Percentiles rank a stretch among this genome's conserved stretches.
phyloP scores from a whole-genome alignment of 2,329 filamentous ascomycete genomes.

The Tolypocladium capitatum region DNA sequence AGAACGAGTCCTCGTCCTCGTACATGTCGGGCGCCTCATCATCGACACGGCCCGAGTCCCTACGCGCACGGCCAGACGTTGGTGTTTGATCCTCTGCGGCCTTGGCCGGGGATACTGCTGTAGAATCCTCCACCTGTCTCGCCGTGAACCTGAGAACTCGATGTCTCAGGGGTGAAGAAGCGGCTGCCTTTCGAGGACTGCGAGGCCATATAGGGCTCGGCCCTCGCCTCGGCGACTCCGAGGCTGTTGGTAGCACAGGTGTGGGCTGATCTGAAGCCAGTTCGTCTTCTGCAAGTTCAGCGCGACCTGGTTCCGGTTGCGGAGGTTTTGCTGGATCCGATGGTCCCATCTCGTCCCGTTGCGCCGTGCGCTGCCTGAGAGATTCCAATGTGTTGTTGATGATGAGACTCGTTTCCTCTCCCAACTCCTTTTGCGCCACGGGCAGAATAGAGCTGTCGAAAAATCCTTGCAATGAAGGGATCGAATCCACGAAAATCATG shows the following conservation, averaged over 20 bases:
- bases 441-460: slow-evolving; percentile 20
- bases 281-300: slow-evolving; percentile 1
- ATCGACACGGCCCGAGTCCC: slow-evolving; percentile 5
- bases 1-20: slow-evolving; percentile 46
- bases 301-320: neutral
- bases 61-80: neutral
- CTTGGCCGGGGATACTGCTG: neutral
- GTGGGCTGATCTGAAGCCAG: slow-evolving; percentile 6
- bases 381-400: slow-evolving; percentile 42
- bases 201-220: slow-evolving; percentile 16
- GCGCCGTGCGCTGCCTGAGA: slow-evolving; percentile 22
- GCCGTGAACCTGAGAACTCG: slow-evolving; percentile 19
- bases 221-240: slow-evolving; percentile 10
- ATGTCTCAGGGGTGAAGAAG: slow-evolving; percentile 18
- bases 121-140: slow-evolving; percentile 9
- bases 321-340: slow-evolving; percentile 4
- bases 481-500: slow-evolving; percentile 44
- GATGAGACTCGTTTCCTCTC: slow-evolving; percentile 42
- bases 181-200: slow-evolving; percentile 20
- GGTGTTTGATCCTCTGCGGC: slow-evolving; percentile 2
- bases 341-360: slow-evolving; percentile 4
- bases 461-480: slow-evolving; percentile 35
- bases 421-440: slow-evolving; percentile 30
- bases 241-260: slow-evolving; percentile 6
- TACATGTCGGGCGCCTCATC: slow-evolving; percentile 24